Evolutionary conservation across 495 filamentous ascomycete genomes (phyloP), one percentile per base, ranked within the genome.

Genomic region (Penicillium alfredii): DNA sequence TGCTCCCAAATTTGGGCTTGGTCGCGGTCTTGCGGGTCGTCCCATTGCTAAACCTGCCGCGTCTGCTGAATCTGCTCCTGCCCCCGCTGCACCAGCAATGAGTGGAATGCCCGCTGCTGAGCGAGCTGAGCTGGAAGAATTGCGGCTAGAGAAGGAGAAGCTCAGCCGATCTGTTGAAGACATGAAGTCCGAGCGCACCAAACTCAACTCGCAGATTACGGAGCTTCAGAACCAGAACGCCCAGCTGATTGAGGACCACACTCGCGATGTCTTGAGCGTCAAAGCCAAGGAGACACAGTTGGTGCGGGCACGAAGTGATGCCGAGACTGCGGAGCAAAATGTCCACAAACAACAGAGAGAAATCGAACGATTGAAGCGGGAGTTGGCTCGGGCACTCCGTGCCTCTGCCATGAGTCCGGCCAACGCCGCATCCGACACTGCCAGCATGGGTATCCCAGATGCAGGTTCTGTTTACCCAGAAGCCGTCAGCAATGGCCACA

Each of bases 211-310:
- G 0, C 83, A 90, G 43, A 76, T 96, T 30, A 80, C 84, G 34
- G 89, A 96, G 55, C 71, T 96, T 2, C 87, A 90, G 58, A 88
- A 94, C 45, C 84, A 95, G 52, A 97, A 99, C 48, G 92, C 93
- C 10, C 83, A 94, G 45, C 72, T 97, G 10, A 97, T 97, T 33
- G 93, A 99, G 64, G 92, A 97, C 48, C 90, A 96, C 52, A 99
- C 93, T 2, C 71, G 90, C 33, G 92, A 97, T 54, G 86, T 95
- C 7, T 73, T 99, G 13, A 86, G 86, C 46, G 89, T 97, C 61
- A 96, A 96, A 47, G 93, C 93, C 21, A 99, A 99, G 59, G 93
- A 97, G 58, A 96, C 93, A 4, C 93, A 99, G 51, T 72, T 99
- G 6, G 88, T 96, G 6, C 79, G 93, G 16, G 88, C 92, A 17